phyloP scores from a whole-genome alignment of 371 early-diverging fungal genomes.

The Mortierella sp. region DNA sequence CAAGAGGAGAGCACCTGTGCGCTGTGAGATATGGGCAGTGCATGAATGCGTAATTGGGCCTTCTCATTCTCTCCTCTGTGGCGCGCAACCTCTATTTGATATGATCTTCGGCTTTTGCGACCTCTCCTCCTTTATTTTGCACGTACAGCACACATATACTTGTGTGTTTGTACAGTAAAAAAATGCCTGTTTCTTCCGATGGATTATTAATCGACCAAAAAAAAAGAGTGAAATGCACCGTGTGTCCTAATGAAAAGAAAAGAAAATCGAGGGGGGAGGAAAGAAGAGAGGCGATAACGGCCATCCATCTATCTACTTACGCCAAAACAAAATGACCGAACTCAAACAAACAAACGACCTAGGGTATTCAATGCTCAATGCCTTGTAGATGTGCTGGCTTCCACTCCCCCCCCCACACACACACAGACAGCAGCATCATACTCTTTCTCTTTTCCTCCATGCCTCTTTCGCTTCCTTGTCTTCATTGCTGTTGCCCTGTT shows the following conservation, averaged over 20 bases:
- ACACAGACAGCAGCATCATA: neutral
- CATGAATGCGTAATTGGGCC: neutral
- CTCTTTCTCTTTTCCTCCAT: neutral
- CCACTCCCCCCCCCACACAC: no score
- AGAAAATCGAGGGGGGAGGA: neutral
- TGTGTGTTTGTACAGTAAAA: neutral
- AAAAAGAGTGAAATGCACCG: neutral
- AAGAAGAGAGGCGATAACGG: neutral
- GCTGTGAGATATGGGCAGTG: neutral
- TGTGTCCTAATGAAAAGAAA: neutral
- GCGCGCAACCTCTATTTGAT: neutral
- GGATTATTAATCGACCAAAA: conserved; percentile 32
- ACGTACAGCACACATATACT: neutral
- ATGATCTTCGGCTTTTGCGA: neutral
- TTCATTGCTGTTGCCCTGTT: neutral
- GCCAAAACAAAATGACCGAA: neutral
- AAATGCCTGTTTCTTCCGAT: conserved; percentile 10
- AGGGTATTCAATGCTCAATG: neutral
- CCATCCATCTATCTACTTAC: neutral
- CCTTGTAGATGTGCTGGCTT: no score
- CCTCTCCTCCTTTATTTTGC: neutral
- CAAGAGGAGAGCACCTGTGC: neutral
- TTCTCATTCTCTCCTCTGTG: neutral
- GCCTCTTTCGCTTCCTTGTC: neutral
- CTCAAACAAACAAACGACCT: neutral